These are phyloP conservation scores for Taphrina deformans DNA, from an alignment of 1,139 yeast genomes.

Conservation along the genomic window DNA sequence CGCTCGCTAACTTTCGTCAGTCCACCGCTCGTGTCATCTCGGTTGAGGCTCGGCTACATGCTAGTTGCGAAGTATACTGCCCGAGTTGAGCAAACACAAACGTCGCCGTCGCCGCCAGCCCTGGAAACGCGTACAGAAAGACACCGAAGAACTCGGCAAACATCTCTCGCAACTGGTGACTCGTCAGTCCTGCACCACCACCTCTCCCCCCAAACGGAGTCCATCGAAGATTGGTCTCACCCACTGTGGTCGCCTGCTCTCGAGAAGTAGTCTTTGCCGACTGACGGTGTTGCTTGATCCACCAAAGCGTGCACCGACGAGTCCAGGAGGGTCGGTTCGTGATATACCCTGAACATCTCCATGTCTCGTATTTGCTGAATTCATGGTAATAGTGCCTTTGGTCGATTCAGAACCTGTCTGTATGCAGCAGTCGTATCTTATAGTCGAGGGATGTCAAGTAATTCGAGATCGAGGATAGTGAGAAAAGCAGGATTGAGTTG, in stretches of 20 bases:
- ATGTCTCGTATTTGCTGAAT: neutral
- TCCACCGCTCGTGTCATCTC: neutral
- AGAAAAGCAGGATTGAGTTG: no score
- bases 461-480: no score
- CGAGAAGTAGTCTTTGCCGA: neutral
- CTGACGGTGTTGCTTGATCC: no score
- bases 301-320: no score
- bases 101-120: slow-evolving; percentile 7
- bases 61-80: neutral
- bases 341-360: no score
- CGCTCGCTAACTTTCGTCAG: neutral
- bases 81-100: slow-evolving; percentile 6
- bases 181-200: neutral
- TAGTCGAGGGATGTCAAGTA: no score
- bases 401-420: neutral
- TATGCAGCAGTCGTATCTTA: neutral
- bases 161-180: slow-evolving; percentile 2
- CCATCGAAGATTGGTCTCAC: no score
- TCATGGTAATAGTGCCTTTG: neutral
- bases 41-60: neutral
- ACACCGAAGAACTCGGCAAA: slow-evolving; percentile 3
- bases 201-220: no score
- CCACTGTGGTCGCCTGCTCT: slow-evolving; percentile 1
- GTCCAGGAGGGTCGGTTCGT: no score
- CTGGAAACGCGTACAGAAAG: slow-evolving; percentile 1